These are phyloP conservation scores for Harrya chromipes DNA, from an alignment of 768 basidiomycete species.

Conservation along the genomic window DNA sequence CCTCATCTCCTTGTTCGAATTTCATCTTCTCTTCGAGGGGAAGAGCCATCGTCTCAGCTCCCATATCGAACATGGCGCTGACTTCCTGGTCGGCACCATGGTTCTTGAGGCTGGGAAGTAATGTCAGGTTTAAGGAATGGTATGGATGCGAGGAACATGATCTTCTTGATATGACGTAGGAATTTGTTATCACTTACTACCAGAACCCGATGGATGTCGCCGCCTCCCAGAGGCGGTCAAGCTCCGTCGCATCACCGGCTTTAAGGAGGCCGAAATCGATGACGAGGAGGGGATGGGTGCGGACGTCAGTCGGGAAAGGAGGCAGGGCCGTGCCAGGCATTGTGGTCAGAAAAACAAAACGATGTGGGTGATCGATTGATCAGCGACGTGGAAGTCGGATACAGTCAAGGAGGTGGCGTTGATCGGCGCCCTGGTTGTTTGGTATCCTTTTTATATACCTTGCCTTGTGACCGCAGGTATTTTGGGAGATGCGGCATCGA, in stretches of 20 bases:
- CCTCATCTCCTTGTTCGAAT: conserved; percentile 42
- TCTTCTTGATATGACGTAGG: too few species aligned
- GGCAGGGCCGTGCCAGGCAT: conserved; percentile 36
- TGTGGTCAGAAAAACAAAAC: not conserved
- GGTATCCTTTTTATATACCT: too few species aligned
- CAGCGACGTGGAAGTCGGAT: too few species aligned
- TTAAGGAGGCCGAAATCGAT: conserved; percentile 42
- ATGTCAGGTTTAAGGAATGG: not conserved
- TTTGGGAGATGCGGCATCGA: too few species aligned
- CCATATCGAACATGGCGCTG: conserved; percentile 41
- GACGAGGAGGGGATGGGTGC: conserved; percentile 43
- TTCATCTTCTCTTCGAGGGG: conserved; percentile 41
- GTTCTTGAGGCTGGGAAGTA: conserved; percentile 38
- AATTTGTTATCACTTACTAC: conserved; percentile 39
- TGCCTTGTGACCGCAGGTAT: too few species aligned
- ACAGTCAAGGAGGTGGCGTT: too few species aligned
- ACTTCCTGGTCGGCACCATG: conserved; percentile 38
- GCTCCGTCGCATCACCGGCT: conserved; percentile 35
- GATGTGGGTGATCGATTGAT: not conserved
- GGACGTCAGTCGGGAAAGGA: conserved; percentile 44
- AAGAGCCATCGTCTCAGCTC: conserved; percentile 38
- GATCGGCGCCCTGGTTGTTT: too few species aligned
- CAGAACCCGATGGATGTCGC: conserved; percentile 51
- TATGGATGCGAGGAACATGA: not conserved
- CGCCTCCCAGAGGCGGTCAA: conserved; percentile 44